These are phyloP conservation scores for Vigna radiata DNA, from an alignment of 306 rosid genomes.

Conservation along the genomic window DNA sequence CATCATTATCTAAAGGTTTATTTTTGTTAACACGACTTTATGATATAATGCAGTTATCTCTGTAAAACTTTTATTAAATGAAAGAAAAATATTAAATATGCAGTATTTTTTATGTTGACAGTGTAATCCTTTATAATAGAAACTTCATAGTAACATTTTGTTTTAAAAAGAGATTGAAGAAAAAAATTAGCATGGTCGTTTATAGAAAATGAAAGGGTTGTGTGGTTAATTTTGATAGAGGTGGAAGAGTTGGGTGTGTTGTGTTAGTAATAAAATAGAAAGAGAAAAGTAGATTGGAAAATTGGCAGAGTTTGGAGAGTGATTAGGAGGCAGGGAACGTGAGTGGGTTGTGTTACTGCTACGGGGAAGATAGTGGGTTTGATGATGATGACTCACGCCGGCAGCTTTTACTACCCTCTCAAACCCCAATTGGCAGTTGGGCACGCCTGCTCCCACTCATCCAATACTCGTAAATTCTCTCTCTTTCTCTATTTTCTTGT, in stretches of 20 bases:
- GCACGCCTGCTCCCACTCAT: conserved; percentile 93
- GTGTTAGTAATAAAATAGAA: conserved; percentile 43
- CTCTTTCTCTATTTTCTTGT: not conserved
- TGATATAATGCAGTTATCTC: not conserved
- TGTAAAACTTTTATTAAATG: not conserved
- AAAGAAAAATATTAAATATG: not conserved
- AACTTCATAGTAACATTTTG: no score
- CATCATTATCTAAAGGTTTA: not conserved
- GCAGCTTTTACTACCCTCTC: conserved; percentile 78
- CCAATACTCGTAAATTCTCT: conserved; percentile 3
- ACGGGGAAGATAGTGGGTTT: conserved; percentile 68
- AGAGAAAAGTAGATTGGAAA: conserved; percentile 43
- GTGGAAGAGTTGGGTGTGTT: not conserved
- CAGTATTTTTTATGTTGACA: no score
- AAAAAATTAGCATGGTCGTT: no score
- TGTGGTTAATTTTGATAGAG: no score
- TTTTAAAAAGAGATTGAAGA: no score
- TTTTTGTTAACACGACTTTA: not conserved
- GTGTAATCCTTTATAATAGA: no score
- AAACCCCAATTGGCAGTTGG: conserved; percentile 67
- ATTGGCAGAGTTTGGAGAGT: conserved; percentile 68
- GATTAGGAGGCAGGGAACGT: conserved; percentile 76
- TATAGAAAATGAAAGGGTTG: not conserved
- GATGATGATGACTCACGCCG: conserved; percentile 91
- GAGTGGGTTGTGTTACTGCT: conserved; percentile 60